A percentile compares a stretch with the other conserved stretches of the same genome.
Evolutionary conservation across 2,329 filamentous ascomycete species (phyloP).

Genomic region (Chaetomium strumarium): DNA sequence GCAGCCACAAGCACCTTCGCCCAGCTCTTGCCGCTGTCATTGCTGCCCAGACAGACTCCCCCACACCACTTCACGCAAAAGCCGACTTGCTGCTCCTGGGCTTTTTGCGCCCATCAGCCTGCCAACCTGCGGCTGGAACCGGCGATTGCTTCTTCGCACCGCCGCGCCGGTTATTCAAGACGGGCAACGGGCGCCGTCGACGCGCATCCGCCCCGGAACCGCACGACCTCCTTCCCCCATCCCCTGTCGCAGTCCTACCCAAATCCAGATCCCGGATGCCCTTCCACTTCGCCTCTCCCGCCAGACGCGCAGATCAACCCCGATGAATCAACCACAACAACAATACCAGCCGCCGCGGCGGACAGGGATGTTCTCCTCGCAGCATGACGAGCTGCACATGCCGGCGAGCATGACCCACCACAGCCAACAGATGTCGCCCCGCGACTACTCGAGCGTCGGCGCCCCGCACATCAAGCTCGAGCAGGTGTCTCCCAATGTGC

Average conservation of each 20-base stretch:
- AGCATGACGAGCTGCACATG: conserved; percentile 52
- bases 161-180: too few species aligned
- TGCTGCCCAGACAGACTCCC: conserved; percentile 9
- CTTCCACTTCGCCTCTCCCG: neutral
- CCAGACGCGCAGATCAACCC: neutral
- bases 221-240: neutral
- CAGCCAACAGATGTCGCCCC: conserved; percentile 40
- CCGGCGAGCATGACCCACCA: conserved; percentile 40
- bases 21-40: conserved; percentile 2
- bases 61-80: neutral
- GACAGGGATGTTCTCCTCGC: conserved; percentile 35
- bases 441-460: conserved; percentile 37
- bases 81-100: conserved; percentile 5
- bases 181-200: neutral
- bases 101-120: conserved; percentile 16
- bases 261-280: neutral
- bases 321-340: conserved; percentile 18
- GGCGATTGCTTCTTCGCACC: neutral
- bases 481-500: conserved; percentile 35
- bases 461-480: conserved; percentile 47
- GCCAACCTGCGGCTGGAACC: conserved; percentile 4
- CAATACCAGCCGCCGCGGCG: conserved; percentile 35
- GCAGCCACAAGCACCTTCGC: conserved; percentile 7
- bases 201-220: neutral
- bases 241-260: neutral